phyloP scores from a whole-genome alignment of 177 flowering plant genomes.

The Vitis hybrid region DNA sequence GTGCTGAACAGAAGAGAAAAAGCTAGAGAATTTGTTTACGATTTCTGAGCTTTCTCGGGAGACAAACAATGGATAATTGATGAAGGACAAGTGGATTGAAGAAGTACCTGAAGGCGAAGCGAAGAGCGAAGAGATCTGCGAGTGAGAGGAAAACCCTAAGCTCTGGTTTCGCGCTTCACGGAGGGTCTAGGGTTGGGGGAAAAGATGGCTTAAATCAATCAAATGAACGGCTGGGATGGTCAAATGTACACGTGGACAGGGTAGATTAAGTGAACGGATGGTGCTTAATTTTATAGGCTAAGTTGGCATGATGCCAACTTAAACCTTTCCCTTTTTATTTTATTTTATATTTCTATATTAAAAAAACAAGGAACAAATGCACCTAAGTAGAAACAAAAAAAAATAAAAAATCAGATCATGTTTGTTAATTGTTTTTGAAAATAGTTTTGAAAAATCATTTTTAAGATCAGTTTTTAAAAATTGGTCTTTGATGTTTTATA shows the following conservation, averaged over 20 bases:
- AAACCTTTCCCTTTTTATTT: no score
- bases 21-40: background rate
- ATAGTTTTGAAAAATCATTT: no score
- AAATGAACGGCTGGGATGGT: constrained; percentile 10
- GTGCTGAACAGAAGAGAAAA: background rate
- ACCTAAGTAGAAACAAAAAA: no score
- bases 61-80: background rate
- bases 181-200: constrained; percentile 11
- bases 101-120: constrained; percentile 8
- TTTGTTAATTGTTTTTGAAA: no score
- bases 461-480: no score
- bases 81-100: background rate
- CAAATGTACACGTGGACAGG: background rate
- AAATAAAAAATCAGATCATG: no score
- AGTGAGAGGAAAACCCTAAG: background rate
- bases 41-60: background rate
- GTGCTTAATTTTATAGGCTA: background rate
- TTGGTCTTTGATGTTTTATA: no score
- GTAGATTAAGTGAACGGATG: background rate
- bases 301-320: background rate
- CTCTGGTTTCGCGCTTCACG: background rate
- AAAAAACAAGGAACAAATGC: no score
- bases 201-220: background rate
- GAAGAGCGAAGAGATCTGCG: background rate
- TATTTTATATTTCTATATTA: no score